Evolutionary conservation across 805 yeast genomes (phyloP).

Genomic region (Metschnikowia kofuensis): DNA sequence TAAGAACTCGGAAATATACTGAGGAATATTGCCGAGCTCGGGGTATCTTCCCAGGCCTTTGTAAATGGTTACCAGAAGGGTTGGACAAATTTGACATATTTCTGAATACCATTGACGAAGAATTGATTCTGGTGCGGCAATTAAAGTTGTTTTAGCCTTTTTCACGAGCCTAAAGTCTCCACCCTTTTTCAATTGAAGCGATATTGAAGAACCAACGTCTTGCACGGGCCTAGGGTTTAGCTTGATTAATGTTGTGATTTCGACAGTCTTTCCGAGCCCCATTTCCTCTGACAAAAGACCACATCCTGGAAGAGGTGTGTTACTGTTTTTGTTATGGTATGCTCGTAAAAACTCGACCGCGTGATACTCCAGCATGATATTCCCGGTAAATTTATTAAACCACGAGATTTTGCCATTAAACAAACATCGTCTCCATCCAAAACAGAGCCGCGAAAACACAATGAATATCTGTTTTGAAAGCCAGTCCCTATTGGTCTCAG

Average conservation of each 20-base stretch:
- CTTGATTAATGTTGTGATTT: constrained; percentile 62
- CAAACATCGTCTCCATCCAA: constrained; percentile 48
- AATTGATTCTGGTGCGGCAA: constrained; percentile 84
- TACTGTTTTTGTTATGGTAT: constrained; percentile 22
- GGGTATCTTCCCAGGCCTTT: constrained; percentile 45
- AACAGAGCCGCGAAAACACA: constrained; percentile 42
- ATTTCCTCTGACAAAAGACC: constrained; percentile 91
- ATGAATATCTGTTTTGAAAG: constrained; percentile 24
- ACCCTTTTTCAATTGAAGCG: constrained; percentile 31
- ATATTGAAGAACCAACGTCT: constrained; percentile 30
- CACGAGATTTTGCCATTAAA: constrained; percentile 26
- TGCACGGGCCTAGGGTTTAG: constrained; percentile 52
- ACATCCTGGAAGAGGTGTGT: constrained; percentile 40
- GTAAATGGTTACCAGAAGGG: constrained; percentile 60
- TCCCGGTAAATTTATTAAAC: constrained; percentile 52
- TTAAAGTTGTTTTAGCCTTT: constrained; percentile 67
- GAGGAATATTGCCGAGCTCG: constrained; percentile 29
- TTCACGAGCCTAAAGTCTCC: constrained; percentile 43
- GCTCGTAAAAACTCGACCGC: constrained; percentile 26
- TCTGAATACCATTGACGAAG: constrained; percentile 85
- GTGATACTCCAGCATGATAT: constrained; percentile 34
- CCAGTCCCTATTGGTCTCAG: constrained; percentile 7
- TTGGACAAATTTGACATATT: constrained; percentile 54
- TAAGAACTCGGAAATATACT: constrained; percentile 51
- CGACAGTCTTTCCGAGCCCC: constrained; percentile 97